A percentile compares a stretch with the other conserved stretches of the same genome.
phyloP scores from a whole-genome alignment of 2,329 filamentous ascomycete species.

The Aspergillus piperis region DNA sequence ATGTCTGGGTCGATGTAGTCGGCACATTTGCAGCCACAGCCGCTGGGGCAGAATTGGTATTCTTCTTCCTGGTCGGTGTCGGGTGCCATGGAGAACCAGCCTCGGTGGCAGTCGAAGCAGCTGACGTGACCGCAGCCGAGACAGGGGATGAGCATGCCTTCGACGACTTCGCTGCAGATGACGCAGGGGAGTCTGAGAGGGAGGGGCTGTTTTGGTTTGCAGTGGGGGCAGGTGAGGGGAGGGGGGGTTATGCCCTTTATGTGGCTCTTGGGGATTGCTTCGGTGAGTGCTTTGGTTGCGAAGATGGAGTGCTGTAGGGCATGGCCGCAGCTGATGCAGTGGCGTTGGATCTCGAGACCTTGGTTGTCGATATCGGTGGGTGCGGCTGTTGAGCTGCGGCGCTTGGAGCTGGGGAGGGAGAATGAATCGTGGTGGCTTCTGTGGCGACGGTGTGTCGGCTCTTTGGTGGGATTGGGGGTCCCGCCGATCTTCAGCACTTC shows the following conservation, averaged over 20 bases:
- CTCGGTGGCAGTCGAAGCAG: slow-evolving; percentile 48
- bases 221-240: slow-evolving; percentile 36
- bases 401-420: slow-evolving; percentile 22
- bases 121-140: slow-evolving; percentile 51
- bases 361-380: slow-evolving; percentile 18
- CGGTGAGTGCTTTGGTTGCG: slow-evolving; percentile 22
- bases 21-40: slow-evolving; percentile 51
- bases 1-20: slow-evolving; percentile 36
- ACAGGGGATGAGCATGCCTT: slow-evolving; percentile 50
- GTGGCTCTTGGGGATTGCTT: slow-evolving; percentile 25
- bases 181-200: slow-evolving; percentile 44
- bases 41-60: slow-evolving; percentile 43
- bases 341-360: slow-evolving; percentile 45
- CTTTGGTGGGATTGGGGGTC: slow-evolving; percentile 38
- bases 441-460: slow-evolving; percentile 27
- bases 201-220: slow-evolving; percentile 36
- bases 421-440: slow-evolving; percentile 30
- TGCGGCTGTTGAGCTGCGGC: slow-evolving; percentile 12
- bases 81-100: slow-evolving; percentile 39
- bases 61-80: slow-evolving; percentile 21
- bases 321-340: slow-evolving; percentile 45
- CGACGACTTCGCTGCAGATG: slow-evolving; percentile 46
- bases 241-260: slow-evolving; percentile 18
- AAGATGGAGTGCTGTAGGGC: slow-evolving; percentile 42
- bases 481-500: slow-evolving; percentile 62